phyloP scores from a whole-genome alignment of 2,329 filamentous ascomycete species.

The Tolypocladium inflatum region DNA sequence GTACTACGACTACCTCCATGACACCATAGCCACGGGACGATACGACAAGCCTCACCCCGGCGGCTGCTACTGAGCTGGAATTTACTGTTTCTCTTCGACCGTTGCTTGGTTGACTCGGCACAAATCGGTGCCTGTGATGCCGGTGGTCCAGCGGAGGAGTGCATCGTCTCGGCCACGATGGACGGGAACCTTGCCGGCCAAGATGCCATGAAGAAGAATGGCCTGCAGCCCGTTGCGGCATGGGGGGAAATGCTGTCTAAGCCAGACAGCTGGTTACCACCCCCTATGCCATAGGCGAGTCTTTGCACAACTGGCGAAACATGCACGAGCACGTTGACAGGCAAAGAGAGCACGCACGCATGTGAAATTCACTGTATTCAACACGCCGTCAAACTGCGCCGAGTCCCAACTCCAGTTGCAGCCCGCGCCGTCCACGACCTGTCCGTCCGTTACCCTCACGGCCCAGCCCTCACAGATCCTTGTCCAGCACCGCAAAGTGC shows the following conservation, averaged over 20 bases:
- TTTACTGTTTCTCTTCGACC: not conserved
- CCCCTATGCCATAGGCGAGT: no score
- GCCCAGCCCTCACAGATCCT: constrained; percentile 17
- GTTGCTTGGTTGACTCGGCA: no score
- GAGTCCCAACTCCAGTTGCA: not conserved
- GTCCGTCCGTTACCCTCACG: not conserved
- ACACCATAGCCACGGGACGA: constrained; percentile 1
- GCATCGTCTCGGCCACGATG: no score
- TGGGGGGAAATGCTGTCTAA: no score
- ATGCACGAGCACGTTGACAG: not conserved
- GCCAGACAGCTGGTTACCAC: no score
- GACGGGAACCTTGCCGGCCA: no score
- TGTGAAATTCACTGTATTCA: not conserved
- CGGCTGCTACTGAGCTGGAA: constrained; percentile 7
- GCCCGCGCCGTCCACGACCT: not conserved
- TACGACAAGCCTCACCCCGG: constrained; percentile 7
- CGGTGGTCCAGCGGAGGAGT: no score
- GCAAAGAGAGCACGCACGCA: not conserved
- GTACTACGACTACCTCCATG: constrained; percentile 12
- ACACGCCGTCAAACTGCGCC: no score
- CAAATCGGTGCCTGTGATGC: not conserved
- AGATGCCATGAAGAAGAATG: no score
- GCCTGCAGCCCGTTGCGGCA: no score
- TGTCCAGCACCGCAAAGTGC: constrained; percentile 30
- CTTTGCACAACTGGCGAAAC: no score